Percentiles rank a stretch among this genome's conserved stretches.
Conservation (phyloP, 371 early-diverging fungal species). For the Mucor ambiguus region DNA sequence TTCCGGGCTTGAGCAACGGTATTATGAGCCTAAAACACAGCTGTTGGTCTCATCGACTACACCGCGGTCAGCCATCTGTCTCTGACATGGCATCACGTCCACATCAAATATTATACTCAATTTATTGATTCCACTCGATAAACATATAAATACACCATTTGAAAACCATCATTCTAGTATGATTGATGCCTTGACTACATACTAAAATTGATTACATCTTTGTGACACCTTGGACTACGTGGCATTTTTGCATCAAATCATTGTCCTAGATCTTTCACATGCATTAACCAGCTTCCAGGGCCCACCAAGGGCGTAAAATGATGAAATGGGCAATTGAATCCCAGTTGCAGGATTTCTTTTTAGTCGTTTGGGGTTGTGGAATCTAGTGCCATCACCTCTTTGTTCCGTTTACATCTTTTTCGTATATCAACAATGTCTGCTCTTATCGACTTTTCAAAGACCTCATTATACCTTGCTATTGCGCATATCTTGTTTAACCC, state of each 20-base stretch:
- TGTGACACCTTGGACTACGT: slow-evolving; percentile 17
- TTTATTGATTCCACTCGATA: neutral
- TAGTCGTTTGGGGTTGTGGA: slow-evolving; percentile 1
- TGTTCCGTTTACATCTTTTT: slow-evolving; percentile 7
- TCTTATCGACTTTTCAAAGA: slow-evolving; percentile 62
- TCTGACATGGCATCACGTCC: too few relatives aligned
- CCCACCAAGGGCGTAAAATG: neutral
- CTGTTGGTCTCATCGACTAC: neutral
- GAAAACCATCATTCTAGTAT: neutral
- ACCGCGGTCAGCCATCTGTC: too few relatives aligned
- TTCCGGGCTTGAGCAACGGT: neutral
- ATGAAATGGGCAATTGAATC: slow-evolving; percentile 10
- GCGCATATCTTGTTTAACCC: slow-evolving; percentile 87
- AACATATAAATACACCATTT: too few relatives aligned
- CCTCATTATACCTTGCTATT: slow-evolving; percentile 68
- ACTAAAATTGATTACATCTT: neutral
- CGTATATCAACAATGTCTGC: slow-evolving; percentile 16
- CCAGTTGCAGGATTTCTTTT: slow-evolving; percentile 17
- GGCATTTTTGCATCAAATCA: slow-evolving; percentile 25
- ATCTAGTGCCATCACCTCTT: neutral
- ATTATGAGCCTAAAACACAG: neutral
- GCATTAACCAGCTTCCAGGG: slow-evolving; percentile 4
- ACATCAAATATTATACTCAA: too few relatives aligned
- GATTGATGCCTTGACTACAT: neutral
- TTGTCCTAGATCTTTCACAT: slow-evolving; percentile 7